phyloP scores from a whole-genome alignment of 139 green algal species.

The Coelastrella sp. region DNA sequence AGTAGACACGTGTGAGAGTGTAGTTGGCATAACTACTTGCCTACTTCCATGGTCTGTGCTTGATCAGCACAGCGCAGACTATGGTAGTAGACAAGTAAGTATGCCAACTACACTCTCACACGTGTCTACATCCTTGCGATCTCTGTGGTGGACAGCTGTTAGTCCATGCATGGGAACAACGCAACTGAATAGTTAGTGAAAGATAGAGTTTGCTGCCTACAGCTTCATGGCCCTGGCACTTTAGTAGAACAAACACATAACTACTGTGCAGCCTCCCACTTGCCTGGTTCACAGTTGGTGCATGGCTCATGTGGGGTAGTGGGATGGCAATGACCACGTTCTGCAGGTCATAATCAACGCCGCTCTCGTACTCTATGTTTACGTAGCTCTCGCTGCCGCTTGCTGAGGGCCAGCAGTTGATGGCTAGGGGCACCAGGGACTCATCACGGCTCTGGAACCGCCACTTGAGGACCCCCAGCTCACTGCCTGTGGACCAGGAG shows the following conservation, averaged over 20 bases:
- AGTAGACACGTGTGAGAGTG: no score
- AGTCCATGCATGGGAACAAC: no score
- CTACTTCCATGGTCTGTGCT: no score
- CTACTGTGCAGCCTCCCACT: no score
- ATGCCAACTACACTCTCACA: no score
- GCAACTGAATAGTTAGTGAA: no score
- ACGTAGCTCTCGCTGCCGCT: conserved; percentile 89
- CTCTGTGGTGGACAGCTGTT: no score
- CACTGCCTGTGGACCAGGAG: conserved; percentile 52
- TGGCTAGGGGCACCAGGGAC: conserved; percentile 77
- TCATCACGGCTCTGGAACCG: conserved; percentile 85
- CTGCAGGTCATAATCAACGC: conserved; percentile 87
- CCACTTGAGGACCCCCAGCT: conserved; percentile 98
- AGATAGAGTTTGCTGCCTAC: neutral
- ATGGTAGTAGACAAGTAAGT: no score
- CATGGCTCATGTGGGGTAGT: conserved; percentile 55
- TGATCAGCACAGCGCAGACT: no score
- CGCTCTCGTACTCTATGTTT: conserved; percentile 99
- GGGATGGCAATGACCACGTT: conserved; percentile 95
- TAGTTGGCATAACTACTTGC: no score
- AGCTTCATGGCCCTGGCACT: neutral
- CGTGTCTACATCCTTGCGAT: no score
- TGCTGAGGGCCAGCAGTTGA: conserved; percentile 98
- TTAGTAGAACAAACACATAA: no score
- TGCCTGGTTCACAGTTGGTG: conserved; percentile 81